phyloP scores from a whole-genome alignment of 768 basidiomycete genomes.

The Phanerochaete sordida region DNA sequence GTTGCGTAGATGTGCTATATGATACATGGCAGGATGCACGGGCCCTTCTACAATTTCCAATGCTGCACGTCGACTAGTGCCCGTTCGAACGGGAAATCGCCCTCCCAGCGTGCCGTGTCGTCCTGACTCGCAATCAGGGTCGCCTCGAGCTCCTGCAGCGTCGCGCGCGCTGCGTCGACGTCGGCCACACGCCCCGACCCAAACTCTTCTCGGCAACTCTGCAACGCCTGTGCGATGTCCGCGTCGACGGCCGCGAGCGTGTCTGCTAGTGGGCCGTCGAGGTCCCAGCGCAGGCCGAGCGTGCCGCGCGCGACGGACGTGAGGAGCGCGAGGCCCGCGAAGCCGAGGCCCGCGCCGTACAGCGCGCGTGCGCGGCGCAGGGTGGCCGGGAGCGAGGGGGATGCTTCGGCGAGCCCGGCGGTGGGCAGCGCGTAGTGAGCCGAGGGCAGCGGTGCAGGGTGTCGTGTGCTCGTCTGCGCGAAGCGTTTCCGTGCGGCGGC shows the following conservation, averaged over 20 bases:
- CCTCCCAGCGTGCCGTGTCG: conserved; percentile 61
- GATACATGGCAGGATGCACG: background rate
- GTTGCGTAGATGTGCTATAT: background rate
- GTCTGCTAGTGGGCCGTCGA: conserved; percentile 53
- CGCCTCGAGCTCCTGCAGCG: conserved; percentile 43
- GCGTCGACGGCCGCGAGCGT: conserved; percentile 63
- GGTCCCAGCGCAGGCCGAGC: conserved; percentile 58
- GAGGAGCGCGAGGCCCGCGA: conserved; percentile 55
- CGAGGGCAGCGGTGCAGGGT: conserved; percentile 28
- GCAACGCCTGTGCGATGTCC: conserved; percentile 78
- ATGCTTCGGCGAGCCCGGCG: conserved; percentile 40
- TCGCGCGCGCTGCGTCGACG: conserved; percentile 41
- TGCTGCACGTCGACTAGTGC: conserved; percentile 53
- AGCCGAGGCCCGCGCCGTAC: conserved; percentile 77
- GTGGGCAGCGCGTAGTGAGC: conserved; percentile 45
- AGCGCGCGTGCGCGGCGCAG: conserved; percentile 59
- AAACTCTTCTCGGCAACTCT: conserved; percentile 72
- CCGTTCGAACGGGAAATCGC: conserved; percentile 75
- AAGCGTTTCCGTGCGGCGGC: conserved; percentile 51
- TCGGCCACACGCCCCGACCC: conserved; percentile 48
- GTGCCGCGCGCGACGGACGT: conserved; percentile 57
- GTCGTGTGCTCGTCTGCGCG: conserved; percentile 37
- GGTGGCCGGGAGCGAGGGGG: conserved; percentile 46
- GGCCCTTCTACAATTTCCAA: conserved; percentile 45
- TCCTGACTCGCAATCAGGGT: conserved; percentile 49